phyloP scores from a whole-genome alignment of 164 flowering plant species.

The Chimonanthus praecox region DNA sequence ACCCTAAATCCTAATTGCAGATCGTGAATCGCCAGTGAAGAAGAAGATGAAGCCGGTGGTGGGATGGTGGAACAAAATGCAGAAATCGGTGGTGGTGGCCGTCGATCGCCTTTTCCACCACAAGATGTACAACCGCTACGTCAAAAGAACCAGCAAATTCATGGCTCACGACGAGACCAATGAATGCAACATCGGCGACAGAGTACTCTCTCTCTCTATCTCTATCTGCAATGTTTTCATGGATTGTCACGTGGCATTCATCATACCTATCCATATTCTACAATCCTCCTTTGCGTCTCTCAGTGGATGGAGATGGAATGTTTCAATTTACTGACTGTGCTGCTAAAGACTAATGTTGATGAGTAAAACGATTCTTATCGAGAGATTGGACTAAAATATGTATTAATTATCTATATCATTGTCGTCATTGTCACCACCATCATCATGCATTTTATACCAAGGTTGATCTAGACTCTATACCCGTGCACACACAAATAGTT shows the following conservation, averaged over 20 bases:
- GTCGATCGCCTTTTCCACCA: conserved; percentile 81
- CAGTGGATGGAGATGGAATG: not conserved
- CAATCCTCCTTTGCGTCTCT: not conserved
- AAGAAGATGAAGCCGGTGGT: conserved; percentile 26
- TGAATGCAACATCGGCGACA: conserved; percentile 82
- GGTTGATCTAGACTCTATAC: too few relatives aligned
- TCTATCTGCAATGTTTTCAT: not conserved
- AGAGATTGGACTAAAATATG: too few relatives aligned
- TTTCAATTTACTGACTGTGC: too few relatives aligned
- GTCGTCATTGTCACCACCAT: too few relatives aligned
- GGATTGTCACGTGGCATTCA: not conserved
- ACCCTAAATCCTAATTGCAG: too few relatives aligned
- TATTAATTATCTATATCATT: too few relatives aligned
- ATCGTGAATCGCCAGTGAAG: too few relatives aligned
- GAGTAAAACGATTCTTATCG: too few relatives aligned
- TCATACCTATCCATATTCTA: too few relatives aligned
- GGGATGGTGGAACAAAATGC: conserved; percentile 79
- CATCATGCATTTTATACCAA: too few relatives aligned
- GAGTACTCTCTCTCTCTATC: conserved; percentile 25
- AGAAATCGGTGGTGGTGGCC: conserved; percentile 94
- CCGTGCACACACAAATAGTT: too few relatives aligned
- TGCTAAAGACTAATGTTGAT: too few relatives aligned
- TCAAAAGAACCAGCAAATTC: conserved; percentile 90
- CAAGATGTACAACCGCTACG: conserved; percentile 76
- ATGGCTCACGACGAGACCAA: conserved; percentile 89